These are phyloP conservation scores for Globisporangium nunn DNA, from an alignment of 352 stramenopile species.

Conservation along the genomic window DNA sequence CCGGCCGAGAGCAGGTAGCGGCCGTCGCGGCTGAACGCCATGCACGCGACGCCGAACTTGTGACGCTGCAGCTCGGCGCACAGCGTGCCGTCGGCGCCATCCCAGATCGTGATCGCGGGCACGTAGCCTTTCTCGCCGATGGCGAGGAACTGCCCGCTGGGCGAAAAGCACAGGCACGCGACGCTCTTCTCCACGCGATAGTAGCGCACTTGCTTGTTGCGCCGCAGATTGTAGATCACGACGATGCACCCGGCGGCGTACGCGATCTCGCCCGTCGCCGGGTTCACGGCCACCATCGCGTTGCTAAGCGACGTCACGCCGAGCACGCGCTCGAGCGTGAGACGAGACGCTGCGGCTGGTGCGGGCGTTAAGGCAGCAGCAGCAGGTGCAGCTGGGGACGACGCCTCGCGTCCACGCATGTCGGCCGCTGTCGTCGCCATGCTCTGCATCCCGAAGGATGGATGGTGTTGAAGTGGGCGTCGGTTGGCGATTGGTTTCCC, in stretches of 20 bases:
- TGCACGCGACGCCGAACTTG: conserved; percentile 74
- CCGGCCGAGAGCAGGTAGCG: conserved; percentile 59
- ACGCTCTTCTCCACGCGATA: conserved; percentile 85
- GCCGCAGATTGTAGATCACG: conserved; percentile 84
- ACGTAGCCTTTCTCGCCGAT: conserved; percentile 85
- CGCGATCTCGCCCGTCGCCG: conserved; percentile 71
- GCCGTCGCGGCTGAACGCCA: conserved; percentile 70
- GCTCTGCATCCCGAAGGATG: neutral
- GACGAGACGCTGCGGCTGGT: conserved; percentile 20
- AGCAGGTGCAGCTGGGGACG: neutral
- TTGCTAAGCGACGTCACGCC: conserved; percentile 72
- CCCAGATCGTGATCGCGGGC: conserved; percentile 84
- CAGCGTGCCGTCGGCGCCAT: conserved; percentile 65
- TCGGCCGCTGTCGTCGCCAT: conserved; percentile 10
- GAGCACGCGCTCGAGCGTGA: conserved; percentile 81
- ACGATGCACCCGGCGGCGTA: conserved; percentile 86
- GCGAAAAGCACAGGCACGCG: conserved; percentile 77
- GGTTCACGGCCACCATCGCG: conserved; percentile 67
- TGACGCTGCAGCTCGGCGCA: conserved; percentile 79
- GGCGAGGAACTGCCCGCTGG: conserved; percentile 74
- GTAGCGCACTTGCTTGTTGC: conserved; percentile 85
- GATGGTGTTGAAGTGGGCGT: neutral
- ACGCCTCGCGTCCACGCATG: neutral
- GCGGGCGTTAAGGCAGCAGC: neutral
- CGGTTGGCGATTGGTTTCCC: neutral